These are phyloP conservation scores for Hyaloscypha hepaticicola DNA, from an alignment of 495 filamentous ascomycete species.

Conservation along the genomic window DNA sequence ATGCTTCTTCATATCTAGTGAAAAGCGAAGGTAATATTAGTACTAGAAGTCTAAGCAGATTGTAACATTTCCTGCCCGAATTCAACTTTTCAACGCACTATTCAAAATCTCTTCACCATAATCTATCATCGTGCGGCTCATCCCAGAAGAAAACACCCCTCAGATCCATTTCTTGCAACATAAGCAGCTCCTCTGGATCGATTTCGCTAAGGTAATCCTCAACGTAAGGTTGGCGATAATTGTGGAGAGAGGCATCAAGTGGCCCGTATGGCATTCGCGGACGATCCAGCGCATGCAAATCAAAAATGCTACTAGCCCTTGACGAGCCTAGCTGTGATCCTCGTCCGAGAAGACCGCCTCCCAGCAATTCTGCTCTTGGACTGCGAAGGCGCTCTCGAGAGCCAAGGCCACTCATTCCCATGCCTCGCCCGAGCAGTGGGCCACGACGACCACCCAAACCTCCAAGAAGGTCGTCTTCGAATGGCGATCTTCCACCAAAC, in stretches of 20 bases:
- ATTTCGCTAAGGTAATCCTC: constrained; percentile 2
- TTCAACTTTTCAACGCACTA: neutral
- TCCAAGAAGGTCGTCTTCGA: neutral
- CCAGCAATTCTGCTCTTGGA: neutral
- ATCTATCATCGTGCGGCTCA: neutral
- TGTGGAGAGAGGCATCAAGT: neutral
- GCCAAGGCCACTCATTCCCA: neutral
- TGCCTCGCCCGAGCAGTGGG: neutral
- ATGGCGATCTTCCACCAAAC: neutral
- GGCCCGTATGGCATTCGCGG: neutral
- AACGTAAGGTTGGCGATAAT: neutral
- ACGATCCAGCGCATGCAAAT: neutral
- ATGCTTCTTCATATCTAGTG: neutral
- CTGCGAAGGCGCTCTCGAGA: neutral
- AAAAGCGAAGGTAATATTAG: neutral
- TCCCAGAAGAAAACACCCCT: neutral
- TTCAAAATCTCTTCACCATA: neutral
- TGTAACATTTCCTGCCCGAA: neutral
- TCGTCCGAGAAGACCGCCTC: neutral
- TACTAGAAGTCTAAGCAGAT: neutral
- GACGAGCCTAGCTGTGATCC: neutral
- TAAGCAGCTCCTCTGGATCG: neutral
- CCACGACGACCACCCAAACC: constrained; percentile 1
- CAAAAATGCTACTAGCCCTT: neutral
- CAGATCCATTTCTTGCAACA: neutral